These are phyloP conservation scores for Aristolochia fimbriata DNA, from an alignment of 164 flowering plant genomes.

Conservation along the genomic window DNA sequence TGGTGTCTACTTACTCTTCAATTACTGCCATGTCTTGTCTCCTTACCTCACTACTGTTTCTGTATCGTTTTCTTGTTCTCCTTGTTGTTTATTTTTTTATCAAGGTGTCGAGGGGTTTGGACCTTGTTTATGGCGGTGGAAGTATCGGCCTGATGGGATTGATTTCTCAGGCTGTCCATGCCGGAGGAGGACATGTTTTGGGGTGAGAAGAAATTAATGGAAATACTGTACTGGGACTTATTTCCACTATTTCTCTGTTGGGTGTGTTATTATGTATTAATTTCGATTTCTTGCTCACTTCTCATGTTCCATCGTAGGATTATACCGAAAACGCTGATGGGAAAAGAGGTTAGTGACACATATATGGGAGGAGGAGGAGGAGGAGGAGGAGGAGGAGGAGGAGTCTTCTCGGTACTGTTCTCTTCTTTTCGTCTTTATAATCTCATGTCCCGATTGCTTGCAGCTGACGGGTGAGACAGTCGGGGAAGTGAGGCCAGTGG, in stretches of 20 bases:
- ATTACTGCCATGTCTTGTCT: not conserved
- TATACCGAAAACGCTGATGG: constrained; percentile 33
- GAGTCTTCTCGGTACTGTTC: too few species aligned
- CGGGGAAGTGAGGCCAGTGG: constrained; percentile 28
- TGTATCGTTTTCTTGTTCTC: not conserved
- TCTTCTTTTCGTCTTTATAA: too few species aligned
- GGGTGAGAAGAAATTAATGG: constrained; percentile 18
- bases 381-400: too few species aligned
- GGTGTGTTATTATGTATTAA: too few species aligned
- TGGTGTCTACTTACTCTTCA: not conserved
- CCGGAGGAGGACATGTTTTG: constrained; percentile 33
- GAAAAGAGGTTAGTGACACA: constrained; percentile 13
- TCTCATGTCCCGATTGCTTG: not conserved
- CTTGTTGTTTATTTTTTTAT: too few species aligned
- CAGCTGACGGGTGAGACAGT: constrained; percentile 32
- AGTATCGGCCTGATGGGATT: constrained; percentile 38
- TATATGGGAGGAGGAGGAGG: too few species aligned
- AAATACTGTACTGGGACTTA: not conserved
- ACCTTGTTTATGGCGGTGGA: constrained; percentile 38
- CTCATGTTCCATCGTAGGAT: constrained; percentile 15
- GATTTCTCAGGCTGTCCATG: constrained; percentile 33
- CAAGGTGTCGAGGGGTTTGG: constrained; percentile 23
- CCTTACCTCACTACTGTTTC: not conserved
- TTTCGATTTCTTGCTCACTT: too few species aligned
- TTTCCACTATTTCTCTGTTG: not conserved